Base-by-base conservation (phyloP, 2,329 filamentous ascomycete genomes). In the Penicillium sclerotiorum region DNA sequence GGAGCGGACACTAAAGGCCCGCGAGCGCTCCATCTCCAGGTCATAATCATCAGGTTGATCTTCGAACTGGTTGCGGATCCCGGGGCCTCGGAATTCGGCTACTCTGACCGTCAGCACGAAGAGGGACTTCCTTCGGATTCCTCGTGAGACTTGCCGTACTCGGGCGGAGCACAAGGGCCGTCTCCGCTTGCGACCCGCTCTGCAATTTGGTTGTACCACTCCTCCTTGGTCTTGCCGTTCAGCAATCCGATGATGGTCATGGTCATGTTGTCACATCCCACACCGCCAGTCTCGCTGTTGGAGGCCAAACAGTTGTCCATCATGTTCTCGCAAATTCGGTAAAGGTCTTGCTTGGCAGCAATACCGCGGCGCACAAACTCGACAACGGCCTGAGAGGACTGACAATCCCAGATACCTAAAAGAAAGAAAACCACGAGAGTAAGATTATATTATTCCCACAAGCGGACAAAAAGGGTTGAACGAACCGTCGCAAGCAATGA, bases 261-360 rank as follows among this genome's bases (percentile, higher is more conserved):
- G 61, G 94, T 99, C 94, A 99, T 99, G 80, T 99, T 99, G 79
- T 99, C 94, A 73, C 94, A 99, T 55, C 94, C 94, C 55, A 99
- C 93, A 57, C 94, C 94, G 47, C 94, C 94, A 25, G 93, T 96
- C 76, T 99, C 94, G 60, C 92, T 96, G 82, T 95, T 97, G 54
- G 92, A 95, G 33, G 94, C 92, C 59, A 99, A 81, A 71, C 94
- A 99, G 78, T 97, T 99, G 79, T 99, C 93, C 94, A 99, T 99
- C 90, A 99, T 96, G 78, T 99, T 99, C 77, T 99, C 94, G 73
- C 93, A 97, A 66, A 99, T 97, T 71, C 89, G 89, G 48, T 92
- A 86, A 44, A 99, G 83, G 42, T 95, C 89, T 76, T 99, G 94
- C 79, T 96, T 96, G 44, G 92, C 92, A 42, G 91, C 93, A 71